Base-by-base conservation (phyloP, 2,329 filamentous ascomycete species). In the Diaporthe capsici region DNA sequence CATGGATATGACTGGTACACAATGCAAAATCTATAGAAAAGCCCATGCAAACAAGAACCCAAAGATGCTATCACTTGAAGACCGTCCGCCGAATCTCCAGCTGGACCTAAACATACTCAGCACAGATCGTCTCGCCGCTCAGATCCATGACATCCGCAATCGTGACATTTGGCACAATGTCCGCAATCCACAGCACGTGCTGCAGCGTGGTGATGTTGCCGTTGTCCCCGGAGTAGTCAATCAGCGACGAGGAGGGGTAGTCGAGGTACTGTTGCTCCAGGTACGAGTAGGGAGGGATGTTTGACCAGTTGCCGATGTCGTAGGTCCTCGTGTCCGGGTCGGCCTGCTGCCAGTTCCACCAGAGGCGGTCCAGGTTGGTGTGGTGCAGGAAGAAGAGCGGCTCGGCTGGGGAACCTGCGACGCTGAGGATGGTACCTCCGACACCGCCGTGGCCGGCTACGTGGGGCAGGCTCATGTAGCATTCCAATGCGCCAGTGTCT, bases 311-410 rank as follows among this genome's bases (percentile, higher is more conserved):
- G 0, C 61, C 51, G 12, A 61, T 74, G 39, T 74, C 72, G 42
- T 34, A 25, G 2, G 47, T 53, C 20, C 72, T 39, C 10, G 72
- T 44, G 20, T 39, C 42, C 17, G 67, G 73, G 51, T 80, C 75
- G 5, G 70, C 65, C 44, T 78, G 73, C 74, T 83, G 81, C 81
- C 82, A 82, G 17, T 79, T 73, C 80, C 80, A 82, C 80, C 80
- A 83, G 12, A 78, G 57, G 31, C 75, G 79, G 65, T 83, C 82
- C 5, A 83, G 65, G 71, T 79, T 82, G 17, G 78, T 78, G 71
- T 83, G 81, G 65, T 82, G 82, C 6, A 82, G 76, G 70, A 80
- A 83, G 75, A 82, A 82, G 31, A 82, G 44, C 0, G 82, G 81
- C 68, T 82, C 81, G 88, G 88, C 25, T 0, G 80, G 78, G 68